Base-by-base conservation (phyloP, 2,329 filamentous ascomycete genomes). In the Cladophialophora psammophila region DNA sequence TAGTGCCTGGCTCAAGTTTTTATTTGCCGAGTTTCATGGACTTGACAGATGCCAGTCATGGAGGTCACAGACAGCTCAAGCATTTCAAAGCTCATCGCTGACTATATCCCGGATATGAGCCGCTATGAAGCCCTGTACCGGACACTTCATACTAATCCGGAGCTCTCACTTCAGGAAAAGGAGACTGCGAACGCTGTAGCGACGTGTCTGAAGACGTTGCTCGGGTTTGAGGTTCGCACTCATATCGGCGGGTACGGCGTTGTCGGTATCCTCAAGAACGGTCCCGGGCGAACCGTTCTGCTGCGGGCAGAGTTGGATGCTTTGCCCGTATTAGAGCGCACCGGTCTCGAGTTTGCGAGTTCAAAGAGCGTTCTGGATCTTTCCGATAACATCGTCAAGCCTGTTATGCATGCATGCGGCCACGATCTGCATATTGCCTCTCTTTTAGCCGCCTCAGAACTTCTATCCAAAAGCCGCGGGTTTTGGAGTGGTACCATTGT, bases 401-500 rank as follows among this genome's bases (percentile, higher is more conserved):
- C 82, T 0, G 82, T 85, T 0, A 88, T 88, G 86, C 86, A 88
- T 76, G 66, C 69, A 1, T 71, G 86, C 69, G 86, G 86, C 1
- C 86, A 88, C 71, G 84, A 87, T 69, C 84, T 88, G 81, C 86
- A 88, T 71, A 84, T 87, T 34, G 85, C 85, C 0, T 80, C 80
- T 66, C 76, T 88, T 0, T 78, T 88, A 0, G 85, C 82, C 0
- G 84, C 85, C 0, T 82, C 85, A 0, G 80, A 85, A 58, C 78
- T 79, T 0, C 78, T 91, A 0, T 75, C 80, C 0, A 75, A 74
- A 0, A 74, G 78, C 0, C 79, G 76, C 31, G 70, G 81, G 0
- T 31, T 69, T 0, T 92, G 90, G 89, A 78, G 74, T 13, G 89
- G 90, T 0, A 91, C 88, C 0, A 69, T 91, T n/a, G 77, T 92